phyloP scores from a whole-genome alignment of 2,329 filamentous ascomycete species.

The Sporothrix mexicana region DNA sequence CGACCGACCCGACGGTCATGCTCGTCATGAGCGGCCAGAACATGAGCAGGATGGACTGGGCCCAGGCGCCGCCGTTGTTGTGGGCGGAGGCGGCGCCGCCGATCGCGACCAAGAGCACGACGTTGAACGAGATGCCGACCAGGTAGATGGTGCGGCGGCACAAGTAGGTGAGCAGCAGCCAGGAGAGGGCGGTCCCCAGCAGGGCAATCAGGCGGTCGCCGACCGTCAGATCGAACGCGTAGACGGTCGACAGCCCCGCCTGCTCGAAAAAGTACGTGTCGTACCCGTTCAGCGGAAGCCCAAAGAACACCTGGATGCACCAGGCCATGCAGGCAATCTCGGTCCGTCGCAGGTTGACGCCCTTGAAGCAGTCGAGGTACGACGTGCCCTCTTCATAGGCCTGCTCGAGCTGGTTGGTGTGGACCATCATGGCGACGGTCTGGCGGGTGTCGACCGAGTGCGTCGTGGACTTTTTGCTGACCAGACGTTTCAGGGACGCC shows the following conservation, averaged over 20 bases:
- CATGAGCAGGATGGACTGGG: conserved; percentile 29
- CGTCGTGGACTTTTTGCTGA: conserved; percentile 44
- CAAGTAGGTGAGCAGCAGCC: conserved; percentile 28
- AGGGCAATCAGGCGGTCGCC: conserved; percentile 28
- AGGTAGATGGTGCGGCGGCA: conserved; percentile 21
- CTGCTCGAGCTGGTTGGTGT: conserved; percentile 63
- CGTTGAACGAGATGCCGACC: conserved; percentile 17
- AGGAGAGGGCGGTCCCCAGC: conserved; percentile 4
- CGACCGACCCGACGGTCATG: conserved; percentile 27
- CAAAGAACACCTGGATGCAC: conserved; percentile 23
- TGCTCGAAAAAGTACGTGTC: conserved; percentile 34
- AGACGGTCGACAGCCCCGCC: conserved; percentile 14
- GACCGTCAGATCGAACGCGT: conserved; percentile 19
- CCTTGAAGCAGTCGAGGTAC: conserved; percentile 58
- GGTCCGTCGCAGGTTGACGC: conserved; percentile 56
- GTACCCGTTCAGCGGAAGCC: conserved; percentile 15
- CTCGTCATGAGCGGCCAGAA: conserved; percentile 12
- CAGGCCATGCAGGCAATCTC: conserved; percentile 53
- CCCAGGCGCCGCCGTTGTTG: conserved; percentile 22
- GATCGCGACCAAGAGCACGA: background rate
- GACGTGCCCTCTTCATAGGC: conserved; percentile 56
- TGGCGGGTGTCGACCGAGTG: conserved; percentile 53
- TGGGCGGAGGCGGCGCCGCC: conserved; percentile 4
- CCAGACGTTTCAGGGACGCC: conserved; percentile 48
- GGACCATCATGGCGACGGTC: conserved; percentile 60